phyloP scores from a whole-genome alignment of 306 rosid genomes.

The Fagus crenata region DNA sequence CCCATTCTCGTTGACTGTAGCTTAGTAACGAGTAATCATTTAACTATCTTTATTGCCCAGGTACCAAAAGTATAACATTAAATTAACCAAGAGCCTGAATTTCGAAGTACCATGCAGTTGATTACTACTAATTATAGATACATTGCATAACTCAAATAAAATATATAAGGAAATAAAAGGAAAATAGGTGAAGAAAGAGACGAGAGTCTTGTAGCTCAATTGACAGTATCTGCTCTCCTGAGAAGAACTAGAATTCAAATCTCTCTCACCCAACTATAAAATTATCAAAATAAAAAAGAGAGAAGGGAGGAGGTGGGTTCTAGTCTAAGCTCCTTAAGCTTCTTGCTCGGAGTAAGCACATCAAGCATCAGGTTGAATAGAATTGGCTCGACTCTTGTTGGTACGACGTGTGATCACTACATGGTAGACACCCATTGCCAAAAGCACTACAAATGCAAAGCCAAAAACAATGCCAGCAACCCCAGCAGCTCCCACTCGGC shows the following conservation, averaged over 20 bases:
- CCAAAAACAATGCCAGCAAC: slow-evolving; percentile 62
- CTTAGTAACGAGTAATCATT: background rate
- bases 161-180: background rate
- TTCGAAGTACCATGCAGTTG: slow-evolving; percentile 1
- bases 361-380: slow-evolving; percentile 55
- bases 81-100: slow-evolving; percentile 3
- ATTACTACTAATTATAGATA: slow-evolving; percentile 26
- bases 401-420: slow-evolving; percentile 51
- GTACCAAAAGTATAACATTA: background rate
- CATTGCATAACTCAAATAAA: slow-evolving; percentile 27
- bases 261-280: no score
- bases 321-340: background rate
- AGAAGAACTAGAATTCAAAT: no score
- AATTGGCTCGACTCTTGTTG: slow-evolving; percentile 45
- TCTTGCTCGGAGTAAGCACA: background rate
- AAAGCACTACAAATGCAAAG: slow-evolving; percentile 50
- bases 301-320: background rate
- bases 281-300: background rate
- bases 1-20: background rate
- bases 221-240: no score
- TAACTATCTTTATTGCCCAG: background rate
- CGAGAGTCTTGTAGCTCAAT: no score
- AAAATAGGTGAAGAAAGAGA: slow-evolving; percentile 21
- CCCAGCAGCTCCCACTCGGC: slow-evolving; percentile 49
- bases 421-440: slow-evolving; percentile 63